Evolutionary conservation across 2,329 filamentous ascomycete genomes (phyloP).

Genomic region (Kalmusia sp.): DNA sequence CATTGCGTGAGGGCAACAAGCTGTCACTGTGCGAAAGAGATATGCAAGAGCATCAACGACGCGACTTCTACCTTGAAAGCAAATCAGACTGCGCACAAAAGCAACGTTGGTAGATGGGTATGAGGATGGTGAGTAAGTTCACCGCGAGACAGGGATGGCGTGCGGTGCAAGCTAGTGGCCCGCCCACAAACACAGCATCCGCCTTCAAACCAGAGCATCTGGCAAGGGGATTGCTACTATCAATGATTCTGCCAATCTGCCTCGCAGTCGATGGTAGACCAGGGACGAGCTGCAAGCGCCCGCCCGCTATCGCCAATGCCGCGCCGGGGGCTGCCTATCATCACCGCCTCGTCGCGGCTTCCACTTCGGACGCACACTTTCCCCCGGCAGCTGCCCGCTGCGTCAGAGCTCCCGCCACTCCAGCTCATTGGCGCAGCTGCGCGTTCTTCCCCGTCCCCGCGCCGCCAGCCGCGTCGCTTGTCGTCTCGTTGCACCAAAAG

Average conservation of each 20-base stretch:
- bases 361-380: background rate
- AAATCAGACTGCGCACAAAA: too few relatives aligned
- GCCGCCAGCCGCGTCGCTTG: background rate
- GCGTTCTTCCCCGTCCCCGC: background rate
- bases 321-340: background rate
- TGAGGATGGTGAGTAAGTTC: background rate
- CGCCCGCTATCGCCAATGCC: background rate
- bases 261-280: too few relatives aligned
- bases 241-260: too few relatives aligned
- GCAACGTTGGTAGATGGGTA: background rate
- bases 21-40: background rate
- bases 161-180: background rate
- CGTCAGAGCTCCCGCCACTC: background rate
- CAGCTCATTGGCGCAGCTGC: background rate
- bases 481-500: background rate
- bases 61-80: too few relatives aligned
- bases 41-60: too few relatives aligned
- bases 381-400: background rate
- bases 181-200: background rate
- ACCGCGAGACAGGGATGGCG: background rate
- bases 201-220: background rate
- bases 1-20: background rate
- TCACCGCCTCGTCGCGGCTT: slow-evolving; percentile 1
- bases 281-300: slow-evolving; percentile 1
- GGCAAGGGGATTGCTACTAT: background rate